phyloP scores from a whole-genome alignment of 768 basidiomycete species.

The Daedalea quercina region DNA sequence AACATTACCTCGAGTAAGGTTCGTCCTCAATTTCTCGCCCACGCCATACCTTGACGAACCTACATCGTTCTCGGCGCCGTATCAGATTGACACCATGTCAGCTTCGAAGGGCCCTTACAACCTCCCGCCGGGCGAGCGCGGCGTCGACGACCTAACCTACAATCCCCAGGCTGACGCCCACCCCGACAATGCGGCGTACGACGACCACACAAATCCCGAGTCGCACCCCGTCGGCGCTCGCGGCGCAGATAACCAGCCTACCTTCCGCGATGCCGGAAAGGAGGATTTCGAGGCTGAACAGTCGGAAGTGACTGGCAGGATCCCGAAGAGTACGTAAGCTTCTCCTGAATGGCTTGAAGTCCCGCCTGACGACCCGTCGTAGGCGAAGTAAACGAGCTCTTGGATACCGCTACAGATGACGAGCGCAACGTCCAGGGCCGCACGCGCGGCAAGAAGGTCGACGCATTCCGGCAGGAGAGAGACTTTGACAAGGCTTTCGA shows the following conservation, averaged over 20 bases:
- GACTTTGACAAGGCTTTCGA: slow-evolving; percentile 15
- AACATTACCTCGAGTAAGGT: no score
- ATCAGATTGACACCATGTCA: neutral
- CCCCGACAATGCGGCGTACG: slow-evolving; percentile 17
- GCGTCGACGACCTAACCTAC: slow-evolving; percentile 17
- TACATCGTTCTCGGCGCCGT: neutral
- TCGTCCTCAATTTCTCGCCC: no score
- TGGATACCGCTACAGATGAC: slow-evolving; percentile 7
- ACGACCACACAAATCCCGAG: slow-evolving; percentile 9
- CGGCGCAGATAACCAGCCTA: slow-evolving; percentile 19
- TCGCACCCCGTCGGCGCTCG: slow-evolving; percentile 17
- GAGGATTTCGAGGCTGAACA: slow-evolving; percentile 17
- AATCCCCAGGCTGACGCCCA: slow-evolving; percentile 15
- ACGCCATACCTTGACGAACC: neutral
- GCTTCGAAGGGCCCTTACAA: slow-evolving; percentile 9
- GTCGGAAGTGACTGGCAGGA: slow-evolving; percentile 15
- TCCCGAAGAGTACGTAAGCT: slow-evolving; percentile 13
- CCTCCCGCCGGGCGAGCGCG: slow-evolving; percentile 8
- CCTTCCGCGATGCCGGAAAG: slow-evolving; percentile 9
- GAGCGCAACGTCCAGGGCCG: slow-evolving; percentile 13
- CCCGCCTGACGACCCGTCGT: neutral
- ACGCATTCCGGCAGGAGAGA: slow-evolving; percentile 20
- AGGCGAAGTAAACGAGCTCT: slow-evolving; percentile 21
- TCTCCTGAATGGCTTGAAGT: neutral
- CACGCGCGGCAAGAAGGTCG: slow-evolving; percentile 20